Percentiles rank a stretch among this genome's conserved stretches.
Evolutionary conservation across 306 rosid species (phyloP).

Genomic region (Gillenia trifoliata): DNA sequence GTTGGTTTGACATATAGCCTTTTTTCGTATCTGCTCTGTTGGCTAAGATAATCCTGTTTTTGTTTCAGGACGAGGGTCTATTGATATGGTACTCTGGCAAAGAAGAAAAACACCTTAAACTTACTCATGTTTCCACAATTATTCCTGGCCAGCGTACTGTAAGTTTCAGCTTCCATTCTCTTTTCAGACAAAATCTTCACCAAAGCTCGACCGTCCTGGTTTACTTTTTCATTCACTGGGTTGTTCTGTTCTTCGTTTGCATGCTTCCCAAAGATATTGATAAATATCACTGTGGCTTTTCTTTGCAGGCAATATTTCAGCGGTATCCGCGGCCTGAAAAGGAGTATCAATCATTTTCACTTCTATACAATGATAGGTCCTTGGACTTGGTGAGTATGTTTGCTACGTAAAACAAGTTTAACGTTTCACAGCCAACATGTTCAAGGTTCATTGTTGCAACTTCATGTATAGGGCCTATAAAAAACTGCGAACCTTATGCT

Average conservation of each 20-base stretch:
- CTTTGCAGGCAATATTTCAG: slow-evolving; percentile 83
- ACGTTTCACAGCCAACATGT: not conserved
- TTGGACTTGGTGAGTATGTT: slow-evolving; percentile 81
- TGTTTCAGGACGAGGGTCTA: slow-evolving; percentile 69
- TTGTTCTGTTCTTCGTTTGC: too few relatives aligned
- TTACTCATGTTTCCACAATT: slow-evolving; percentile 72
- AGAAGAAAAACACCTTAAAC: slow-evolving; percentile 75
- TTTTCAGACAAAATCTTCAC: slow-evolving; percentile 9
- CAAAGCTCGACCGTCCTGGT: slow-evolving; percentile 16
- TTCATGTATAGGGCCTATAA: not conserved
- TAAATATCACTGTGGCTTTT: slow-evolving; percentile 18
- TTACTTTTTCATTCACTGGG: too few relatives aligned
- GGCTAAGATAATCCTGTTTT: slow-evolving; percentile 18
- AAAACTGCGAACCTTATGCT: not conserved
- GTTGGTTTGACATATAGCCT: slow-evolving; percentile 24
- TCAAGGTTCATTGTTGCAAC: not conserved
- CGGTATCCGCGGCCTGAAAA: slow-evolving; percentile 96
- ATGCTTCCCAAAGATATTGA: slow-evolving; percentile 4
- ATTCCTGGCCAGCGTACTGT: slow-evolving; percentile 98
- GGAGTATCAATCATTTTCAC: slow-evolving; percentile 98
- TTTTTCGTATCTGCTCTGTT: slow-evolving; percentile 17
- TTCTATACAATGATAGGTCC: slow-evolving; percentile 72
- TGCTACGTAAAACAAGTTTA: not conserved
- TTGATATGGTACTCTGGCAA: slow-evolving; percentile 91
- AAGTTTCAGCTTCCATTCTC: slow-evolving; percentile 39